phyloP scores from a whole-genome alignment of 331 rosid genomes.

The Pyracantha coccinea region DNA sequence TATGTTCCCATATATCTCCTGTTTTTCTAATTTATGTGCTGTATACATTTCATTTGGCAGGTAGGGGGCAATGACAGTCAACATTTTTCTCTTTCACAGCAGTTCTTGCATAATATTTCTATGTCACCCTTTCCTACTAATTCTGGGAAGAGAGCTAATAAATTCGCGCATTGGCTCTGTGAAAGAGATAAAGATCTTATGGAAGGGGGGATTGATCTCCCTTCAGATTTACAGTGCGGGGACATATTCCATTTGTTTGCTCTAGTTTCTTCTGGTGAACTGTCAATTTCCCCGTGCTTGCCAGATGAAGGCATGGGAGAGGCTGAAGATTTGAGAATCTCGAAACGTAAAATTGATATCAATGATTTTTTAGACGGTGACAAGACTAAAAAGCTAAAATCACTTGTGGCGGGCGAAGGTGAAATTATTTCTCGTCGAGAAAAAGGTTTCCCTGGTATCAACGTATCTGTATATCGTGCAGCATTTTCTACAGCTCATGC shows the following conservation, averaged over 20 bases:
- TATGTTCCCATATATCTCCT: neutral
- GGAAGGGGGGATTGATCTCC: slow-evolving; percentile 49
- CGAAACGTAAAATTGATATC: slow-evolving; percentile 60
- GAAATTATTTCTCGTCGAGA: slow-evolving; percentile 91
- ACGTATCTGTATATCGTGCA: slow-evolving; percentile 35
- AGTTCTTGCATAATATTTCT: slow-evolving; percentile 63
- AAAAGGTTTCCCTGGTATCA: slow-evolving; percentile 89
- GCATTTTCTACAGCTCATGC: slow-evolving; percentile 45
- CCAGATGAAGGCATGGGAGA: slow-evolving; percentile 90
- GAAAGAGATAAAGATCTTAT: slow-evolving; percentile 57
- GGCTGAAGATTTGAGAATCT: slow-evolving; percentile 69
- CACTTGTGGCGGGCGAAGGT: slow-evolving; percentile 55
- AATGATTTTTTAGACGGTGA: slow-evolving; percentile 38
- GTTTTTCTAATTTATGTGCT: neutral
- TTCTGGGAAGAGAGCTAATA: slow-evolving; percentile 65
- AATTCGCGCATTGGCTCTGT: slow-evolving; percentile 55
- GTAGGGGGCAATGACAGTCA: slow-evolving; percentile 61
- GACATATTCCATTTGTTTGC: slow-evolving; percentile 80
- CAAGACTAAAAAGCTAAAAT: slow-evolving; percentile 55
- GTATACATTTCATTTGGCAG: slow-evolving; percentile 34
- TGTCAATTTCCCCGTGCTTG: slow-evolving; percentile 62
- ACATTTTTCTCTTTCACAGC: slow-evolving; percentile 73
- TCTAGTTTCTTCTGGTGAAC: slow-evolving; percentile 63
- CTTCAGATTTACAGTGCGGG: slow-evolving; percentile 76
- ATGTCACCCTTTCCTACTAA: slow-evolving; percentile 76